Conservation (phyloP, 768 basidiomycete genomes). For the Trametes punicea region DNA sequence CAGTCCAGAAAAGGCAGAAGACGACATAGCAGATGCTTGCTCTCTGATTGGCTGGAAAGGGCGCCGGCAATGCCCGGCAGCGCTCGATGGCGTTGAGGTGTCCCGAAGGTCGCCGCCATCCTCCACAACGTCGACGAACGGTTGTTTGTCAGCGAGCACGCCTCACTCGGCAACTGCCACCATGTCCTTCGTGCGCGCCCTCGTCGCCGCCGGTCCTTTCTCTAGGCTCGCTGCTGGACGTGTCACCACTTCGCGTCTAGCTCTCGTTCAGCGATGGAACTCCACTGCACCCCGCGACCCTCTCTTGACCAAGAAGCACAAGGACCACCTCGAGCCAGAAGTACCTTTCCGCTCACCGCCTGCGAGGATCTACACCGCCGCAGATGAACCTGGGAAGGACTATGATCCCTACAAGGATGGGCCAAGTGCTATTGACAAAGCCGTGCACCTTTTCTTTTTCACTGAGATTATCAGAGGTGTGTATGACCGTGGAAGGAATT, state of each 20-base stretch:
- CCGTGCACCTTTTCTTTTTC: slow-evolving; percentile 95
- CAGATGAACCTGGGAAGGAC: slow-evolving; percentile 47
- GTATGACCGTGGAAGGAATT: slow-evolving; percentile 23
- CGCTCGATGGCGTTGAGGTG: slow-evolving; percentile 25
- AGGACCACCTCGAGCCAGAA: slow-evolving; percentile 6
- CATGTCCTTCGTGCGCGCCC: slow-evolving; percentile 59
- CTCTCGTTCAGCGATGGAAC: slow-evolving; percentile 49
- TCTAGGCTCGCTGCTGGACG: slow-evolving; percentile 39
- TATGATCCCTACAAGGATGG: slow-evolving; percentile 72
- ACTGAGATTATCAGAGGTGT: slow-evolving; percentile 95
- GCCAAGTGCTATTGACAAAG: slow-evolving; percentile 92
- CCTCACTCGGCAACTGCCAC: slow-evolving; percentile 37
- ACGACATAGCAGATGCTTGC: slow-evolving; percentile 24
- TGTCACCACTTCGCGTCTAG: slow-evolving; percentile 29
- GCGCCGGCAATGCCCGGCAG: slow-evolving; percentile 28
- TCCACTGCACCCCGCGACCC: slow-evolving; percentile 37
- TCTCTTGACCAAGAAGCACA: slow-evolving; percentile 23
- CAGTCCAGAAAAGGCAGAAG: slow-evolving; percentile 2
- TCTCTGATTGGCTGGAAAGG: slow-evolving; percentile 45
- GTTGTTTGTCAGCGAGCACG: slow-evolving; percentile 29
- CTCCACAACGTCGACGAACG: slow-evolving; percentile 21
- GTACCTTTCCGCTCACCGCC: slow-evolving; percentile 13
- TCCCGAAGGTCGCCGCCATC: slow-evolving; percentile 21
- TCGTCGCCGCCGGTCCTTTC: slow-evolving; percentile 50
- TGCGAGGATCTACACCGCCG: slow-evolving; percentile 33